These are phyloP conservation scores for Rosa multiflora DNA, from an alignment of 306 rosid genomes.

Conservation along the genomic window DNA sequence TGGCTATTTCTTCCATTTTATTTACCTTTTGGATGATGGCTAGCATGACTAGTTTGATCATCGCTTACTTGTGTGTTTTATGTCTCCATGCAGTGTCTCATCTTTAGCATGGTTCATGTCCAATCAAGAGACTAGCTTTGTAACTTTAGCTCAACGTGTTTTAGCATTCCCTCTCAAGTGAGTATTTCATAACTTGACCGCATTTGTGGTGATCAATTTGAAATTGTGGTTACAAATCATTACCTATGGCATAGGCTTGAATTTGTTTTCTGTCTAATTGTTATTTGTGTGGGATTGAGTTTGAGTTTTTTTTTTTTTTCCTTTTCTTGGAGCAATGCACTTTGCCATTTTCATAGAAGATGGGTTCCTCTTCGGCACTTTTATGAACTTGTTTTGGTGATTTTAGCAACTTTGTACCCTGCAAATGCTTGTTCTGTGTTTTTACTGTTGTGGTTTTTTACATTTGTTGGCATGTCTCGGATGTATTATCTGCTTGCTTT, in stretches of 20 bases:
- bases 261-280: not conserved
- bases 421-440: not conserved
- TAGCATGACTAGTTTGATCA: slow-evolving; percentile 14
- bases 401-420: not conserved
- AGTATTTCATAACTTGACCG: slow-evolving; percentile 32
- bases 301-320: not conserved
- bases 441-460: not conserved
- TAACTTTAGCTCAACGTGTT: slow-evolving; percentile 92
- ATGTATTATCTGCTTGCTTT: not conserved
- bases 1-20: slow-evolving; percentile 20
- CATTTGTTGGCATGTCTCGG: not conserved
- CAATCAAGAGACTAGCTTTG: slow-evolving; percentile 99
- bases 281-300: not conserved
- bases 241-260: not conserved
- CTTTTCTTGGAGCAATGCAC: not conserved
- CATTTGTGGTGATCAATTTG: not conserved
- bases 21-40: slow-evolving; percentile 1
- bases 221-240: not conserved
- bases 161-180: slow-evolving; percentile 92
- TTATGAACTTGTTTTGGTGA: not conserved
- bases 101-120: slow-evolving; percentile 99
- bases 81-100: slow-evolving; percentile 75
- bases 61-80: slow-evolving; percentile 28
- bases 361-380: not conserved
- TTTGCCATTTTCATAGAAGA: not conserved